Evolutionary conservation across 441 rosid genomes (phyloP), one percentile per base, ranked within the genome.

Genomic region (Manihot esculenta): DNA sequence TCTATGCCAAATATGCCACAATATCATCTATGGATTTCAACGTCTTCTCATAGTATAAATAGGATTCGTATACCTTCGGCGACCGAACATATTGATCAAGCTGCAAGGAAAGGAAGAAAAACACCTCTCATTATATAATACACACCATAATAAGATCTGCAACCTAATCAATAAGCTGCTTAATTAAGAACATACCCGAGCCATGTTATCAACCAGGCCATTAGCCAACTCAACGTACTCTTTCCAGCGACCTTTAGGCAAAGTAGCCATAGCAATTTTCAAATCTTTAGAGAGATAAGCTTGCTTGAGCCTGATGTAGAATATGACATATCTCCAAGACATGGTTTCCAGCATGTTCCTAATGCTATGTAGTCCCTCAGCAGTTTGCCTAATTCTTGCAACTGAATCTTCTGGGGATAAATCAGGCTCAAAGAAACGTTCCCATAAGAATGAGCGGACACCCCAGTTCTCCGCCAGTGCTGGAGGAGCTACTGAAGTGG

Each of bases 321-420:
- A 90, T n/a, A 94, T 82, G 68, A 90, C 84, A 73, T 90, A 92
- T 85, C 97, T 86, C 99, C 99, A 92, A 3, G 97, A 84, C 99
- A 94, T 94, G 49, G 76, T 83, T 14, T 92, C 99, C 78, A 94
- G 64, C 99, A 94, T 94, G 57, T 88, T 89, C 75, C 99, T 79
- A 18, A 92, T 81, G 44, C 86, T 83, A 69, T 86, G 94, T 26
- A 92, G 74, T 44, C 97, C 97, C 71, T 92, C 89, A 17, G 94
- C 96, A 30, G 99, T 94, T 76, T 94, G 97, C 71, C 78, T 85
- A 63, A 92, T 94, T 77, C 99, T 89, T 10, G 86, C 93, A 30
- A 74, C 97, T 12, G 99, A 83, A 5, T 92, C 97, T 71, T 90
- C 90, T n/a, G 97, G 89, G 0, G 97, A 90, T 58, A 92, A 70